Conservation (phyloP, 1,284 basidiomycete species). For the Boletus putidus region DNA sequence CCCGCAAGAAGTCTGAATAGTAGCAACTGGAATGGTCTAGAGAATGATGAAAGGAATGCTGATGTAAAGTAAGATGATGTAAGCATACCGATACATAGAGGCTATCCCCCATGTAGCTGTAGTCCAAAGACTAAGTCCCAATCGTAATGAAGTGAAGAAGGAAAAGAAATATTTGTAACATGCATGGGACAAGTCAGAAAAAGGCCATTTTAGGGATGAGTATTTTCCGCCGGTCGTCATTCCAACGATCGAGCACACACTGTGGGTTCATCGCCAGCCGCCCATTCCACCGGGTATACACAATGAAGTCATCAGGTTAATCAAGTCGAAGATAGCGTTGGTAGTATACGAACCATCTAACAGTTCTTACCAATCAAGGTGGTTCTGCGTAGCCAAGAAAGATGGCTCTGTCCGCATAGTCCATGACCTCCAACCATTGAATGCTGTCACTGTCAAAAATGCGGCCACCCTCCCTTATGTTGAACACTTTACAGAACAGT, state of each 20-base stretch:
- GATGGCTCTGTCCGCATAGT: conserved; percentile 28
- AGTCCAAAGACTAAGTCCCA: too few species aligned
- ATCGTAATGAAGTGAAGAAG: too few species aligned
- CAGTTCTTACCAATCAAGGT: conserved; percentile 35
- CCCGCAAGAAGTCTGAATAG: too few species aligned
- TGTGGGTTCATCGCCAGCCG: conserved; percentile 25
- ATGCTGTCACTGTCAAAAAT: conserved; percentile 31
- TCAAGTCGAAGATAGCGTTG: conserved; percentile 34
- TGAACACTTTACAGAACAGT: conserved; percentile 20
- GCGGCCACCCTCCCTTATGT: conserved; percentile 15
- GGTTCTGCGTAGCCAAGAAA: conserved; percentile 18
- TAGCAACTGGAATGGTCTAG: too few species aligned
- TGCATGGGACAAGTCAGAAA: conserved; percentile 31
- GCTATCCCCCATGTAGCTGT: too few species aligned
- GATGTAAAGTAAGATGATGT: too few species aligned
- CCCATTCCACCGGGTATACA: conserved; percentile 24
- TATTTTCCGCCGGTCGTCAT: conserved; percentile 22
- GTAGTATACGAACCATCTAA: conserved; percentile 41
- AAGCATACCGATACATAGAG: too few species aligned
- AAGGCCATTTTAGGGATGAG: conserved; percentile 23
- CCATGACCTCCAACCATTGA: conserved; percentile 33
- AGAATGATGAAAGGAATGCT: too few species aligned
- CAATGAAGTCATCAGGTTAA: conserved; percentile 33
- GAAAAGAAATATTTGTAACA: too few species aligned
- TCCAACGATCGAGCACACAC: conserved; percentile 26